Base-by-base conservation (phyloP, 768 basidiomycete genomes). In the Termitomyces sp. region DNA sequence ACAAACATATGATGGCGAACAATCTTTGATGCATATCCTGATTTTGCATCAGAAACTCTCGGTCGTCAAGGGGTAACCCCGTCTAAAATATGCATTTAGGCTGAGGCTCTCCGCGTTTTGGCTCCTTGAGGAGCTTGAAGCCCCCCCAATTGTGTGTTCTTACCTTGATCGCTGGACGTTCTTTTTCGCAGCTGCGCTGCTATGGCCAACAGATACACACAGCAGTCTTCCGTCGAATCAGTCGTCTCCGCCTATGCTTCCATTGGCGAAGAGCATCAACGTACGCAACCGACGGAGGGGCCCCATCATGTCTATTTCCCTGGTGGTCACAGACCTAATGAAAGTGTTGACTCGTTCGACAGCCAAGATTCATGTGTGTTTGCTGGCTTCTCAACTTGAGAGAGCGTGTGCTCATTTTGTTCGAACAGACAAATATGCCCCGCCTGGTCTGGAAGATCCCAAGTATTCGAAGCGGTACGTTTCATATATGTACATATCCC, bases 151-250 rank as follows among this genome's bases (percentile, higher is more conserved):
- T 54, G 49, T 59, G 56, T 53, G 32, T 47, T 59, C 46, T 49
- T 53, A 48, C 59, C 46, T 44, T 43, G 59, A 61, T 64, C 65
- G 65, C 65, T 64, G 65, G 63, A 63, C 65, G 65, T 66, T 55
- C 59, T 58, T 60, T 41, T 64, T 64, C 65, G 65, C 65, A 64
- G 65, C 63, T 64, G 63, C 64, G 63, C 65, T 57, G 55, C 60
- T 46, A 65, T 66, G 63, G 58, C 60, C 56, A 52, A 53, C 53
- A 61, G 58, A 63, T 60, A 66, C 61, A 46, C 56, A 62, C 61
- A 63, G 61, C 65, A 66, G 61, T 57, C 63, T 60, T 64, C 65
- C 65, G 63, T 64, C 65, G 65, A 66, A 66, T 66, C 65, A 64
- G 62, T 64, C 60, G 65, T 63, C 61, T 62, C 61, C 2, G 48